These are phyloP conservation scores for Creolimax fragrantissima DNA, from an alignment of 78 protist genomes.

Conservation along the genomic window DNA sequence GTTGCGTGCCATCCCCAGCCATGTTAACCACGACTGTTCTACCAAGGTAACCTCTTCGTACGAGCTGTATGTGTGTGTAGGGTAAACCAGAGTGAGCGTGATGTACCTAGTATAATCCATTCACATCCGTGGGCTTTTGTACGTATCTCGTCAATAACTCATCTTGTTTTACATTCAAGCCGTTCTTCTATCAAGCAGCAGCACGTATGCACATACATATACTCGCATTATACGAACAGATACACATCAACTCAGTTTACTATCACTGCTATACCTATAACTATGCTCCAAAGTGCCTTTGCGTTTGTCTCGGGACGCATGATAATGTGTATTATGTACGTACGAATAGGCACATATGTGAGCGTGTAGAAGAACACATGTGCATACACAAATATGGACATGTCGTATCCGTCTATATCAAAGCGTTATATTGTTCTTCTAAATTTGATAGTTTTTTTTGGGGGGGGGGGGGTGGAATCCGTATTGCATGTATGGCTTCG, in stretches of 20 bases:
- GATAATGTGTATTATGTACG: neutral
- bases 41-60: neutral
- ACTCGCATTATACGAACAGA: neutral
- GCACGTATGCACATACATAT: neutral
- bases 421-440: neutral
- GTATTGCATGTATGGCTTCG: neutral
- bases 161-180: neutral
- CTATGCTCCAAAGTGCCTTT: neutral
- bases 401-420: neutral
- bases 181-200: neutral
- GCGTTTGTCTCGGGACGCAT: neutral
- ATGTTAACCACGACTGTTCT: neutral
- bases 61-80: neutral
- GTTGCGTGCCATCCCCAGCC: neutral
- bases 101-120: neutral
- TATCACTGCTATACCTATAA: neutral
- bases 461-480: too few species aligned
- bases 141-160: neutral
- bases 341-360: neutral
- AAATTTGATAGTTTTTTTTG: neutral
- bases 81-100: neutral
- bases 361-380: neutral
- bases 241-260: neutral
- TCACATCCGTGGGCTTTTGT: neutral
- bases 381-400: neutral